These are phyloP conservation scores for Bothriochloa decipiens DNA, from an alignment of 176 grass and related monocot species.

Conservation along the genomic window DNA sequence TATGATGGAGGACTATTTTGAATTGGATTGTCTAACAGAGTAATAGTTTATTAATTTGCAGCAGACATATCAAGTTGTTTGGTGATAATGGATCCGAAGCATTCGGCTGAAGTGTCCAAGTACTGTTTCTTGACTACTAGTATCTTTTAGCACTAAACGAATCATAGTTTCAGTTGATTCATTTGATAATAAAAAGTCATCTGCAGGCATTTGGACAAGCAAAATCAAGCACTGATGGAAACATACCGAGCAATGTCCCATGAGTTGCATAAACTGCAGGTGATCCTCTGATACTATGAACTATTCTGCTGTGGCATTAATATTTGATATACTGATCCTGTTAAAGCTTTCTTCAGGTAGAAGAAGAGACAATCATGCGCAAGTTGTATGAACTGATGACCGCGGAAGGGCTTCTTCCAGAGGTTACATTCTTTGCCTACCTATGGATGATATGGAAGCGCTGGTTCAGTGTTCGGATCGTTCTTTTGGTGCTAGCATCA, in stretches of 20 bases:
- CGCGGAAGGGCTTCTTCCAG: constrained; percentile 69
- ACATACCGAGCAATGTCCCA: constrained; percentile 71
- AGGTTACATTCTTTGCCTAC: constrained; percentile 54
- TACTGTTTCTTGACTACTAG: constrained; percentile 32
- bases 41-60: constrained; percentile 24
- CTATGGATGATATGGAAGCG: constrained; percentile 3
- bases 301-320: not conserved
- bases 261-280: constrained; percentile 77
- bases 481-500: constrained; percentile 19
- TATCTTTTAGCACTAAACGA: constrained; percentile 14
- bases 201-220: constrained; percentile 82
- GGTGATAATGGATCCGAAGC: constrained; percentile 68
- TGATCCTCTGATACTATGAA: constrained; percentile 13
- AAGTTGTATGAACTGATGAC: constrained; percentile 77
- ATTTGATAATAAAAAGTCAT: constrained; percentile 30
- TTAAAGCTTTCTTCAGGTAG: constrained; percentile 57
- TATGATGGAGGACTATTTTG: not conserved
- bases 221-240: constrained; percentile 71
- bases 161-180: constrained; percentile 13
- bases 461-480: constrained; percentile 16
- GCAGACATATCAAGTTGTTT: constrained; percentile 37
- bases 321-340: constrained; percentile 30
- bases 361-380: constrained; percentile 88
- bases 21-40: constrained; percentile 27
- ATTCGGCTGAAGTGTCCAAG: constrained; percentile 69